phyloP scores from a whole-genome alignment of 2,329 filamentous ascomycete genomes.

The Sarocladium oryzae region DNA sequence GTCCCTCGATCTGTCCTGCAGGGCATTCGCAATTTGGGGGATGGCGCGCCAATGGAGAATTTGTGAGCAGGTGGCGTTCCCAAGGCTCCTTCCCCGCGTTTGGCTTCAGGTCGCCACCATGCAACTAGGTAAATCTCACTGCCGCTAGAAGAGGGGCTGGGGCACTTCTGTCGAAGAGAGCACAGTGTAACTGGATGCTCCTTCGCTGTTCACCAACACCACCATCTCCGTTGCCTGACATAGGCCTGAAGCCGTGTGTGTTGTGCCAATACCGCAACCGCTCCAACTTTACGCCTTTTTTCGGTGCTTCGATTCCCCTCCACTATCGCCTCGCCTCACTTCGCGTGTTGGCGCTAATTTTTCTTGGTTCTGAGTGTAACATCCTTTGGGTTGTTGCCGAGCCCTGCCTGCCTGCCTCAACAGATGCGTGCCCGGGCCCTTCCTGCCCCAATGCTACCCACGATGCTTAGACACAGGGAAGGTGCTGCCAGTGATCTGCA shows the following conservation, averaged over 20 bases:
- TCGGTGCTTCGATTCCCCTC: background rate
- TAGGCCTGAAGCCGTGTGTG: too few relatives aligned
- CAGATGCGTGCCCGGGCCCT: background rate
- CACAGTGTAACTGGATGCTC: background rate
- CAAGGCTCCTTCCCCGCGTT: background rate
- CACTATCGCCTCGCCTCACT: background rate
- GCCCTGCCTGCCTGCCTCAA: background rate
- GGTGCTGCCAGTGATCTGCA: background rate
- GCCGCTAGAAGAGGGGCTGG: background rate
- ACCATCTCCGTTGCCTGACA: too few relatives aligned
- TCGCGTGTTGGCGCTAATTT: background rate
- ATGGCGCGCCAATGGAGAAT: background rate
- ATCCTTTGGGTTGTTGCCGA: background rate
- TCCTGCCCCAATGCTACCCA: background rate
- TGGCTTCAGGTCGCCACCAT: background rate
- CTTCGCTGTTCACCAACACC: too few relatives aligned
- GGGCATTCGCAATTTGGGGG: background rate
- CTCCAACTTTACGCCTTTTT: background rate
- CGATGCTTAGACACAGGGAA: background rate
- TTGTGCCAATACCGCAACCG: background rate
- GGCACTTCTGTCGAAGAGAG: background rate
- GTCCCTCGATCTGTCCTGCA: background rate
- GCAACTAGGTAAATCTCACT: background rate
- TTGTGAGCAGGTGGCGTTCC: background rate
- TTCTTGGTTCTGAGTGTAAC: slow-evolving; percentile 9